Evolutionary conservation across 768 basidiomycete genomes (phyloP), one percentile per base, ranked within the genome.

Genomic region (Amanita rubescens): DNA sequence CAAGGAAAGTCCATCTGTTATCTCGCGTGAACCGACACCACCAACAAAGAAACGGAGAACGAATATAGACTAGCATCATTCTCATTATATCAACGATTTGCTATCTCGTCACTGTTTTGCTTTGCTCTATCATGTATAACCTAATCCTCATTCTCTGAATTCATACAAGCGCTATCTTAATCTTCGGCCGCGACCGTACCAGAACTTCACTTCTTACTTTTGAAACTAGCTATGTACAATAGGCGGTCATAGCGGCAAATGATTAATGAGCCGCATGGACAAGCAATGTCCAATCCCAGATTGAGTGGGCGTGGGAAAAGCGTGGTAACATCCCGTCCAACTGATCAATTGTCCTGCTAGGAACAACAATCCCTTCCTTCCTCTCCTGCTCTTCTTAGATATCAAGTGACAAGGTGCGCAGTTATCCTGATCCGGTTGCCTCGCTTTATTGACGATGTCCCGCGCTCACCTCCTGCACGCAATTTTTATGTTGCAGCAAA

Each of bases 31-130:
- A 55, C 58, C 62, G 39, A 69, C 69, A 12, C 75, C 75, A 1
- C 79, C 78, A 8, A 60, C 69, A 43, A 83, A 80, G 70, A 82
- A 72, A 64, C 75, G 80, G 57, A 75, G 75, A 58, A 71, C 63
- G 62, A 66, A 69, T 57, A 62, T 73, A 64, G 60, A 60, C 56
- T 53, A 53, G 58, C 54, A 48, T 43, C 27, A 17, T 61, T 24
- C 52, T 22, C 43, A 49, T 34, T 44, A 22, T 55, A 19, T 57
- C 22, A 37, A n/a, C 20, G 32, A 32, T 46, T 34, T 32, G 63
- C 60, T 63, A 62, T 67, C 62, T 60, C 53, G 59, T 56, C 50
- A 59, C 58, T 67, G 63, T 63, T 55, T 63, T 62, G 65, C 56
- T 47, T 65, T 61, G 53, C 58, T 57, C 56, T 58, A 52, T 42